phyloP scores from a whole-genome alignment of 768 basidiomycete species.

The Omphalotus guepiniiformis region DNA sequence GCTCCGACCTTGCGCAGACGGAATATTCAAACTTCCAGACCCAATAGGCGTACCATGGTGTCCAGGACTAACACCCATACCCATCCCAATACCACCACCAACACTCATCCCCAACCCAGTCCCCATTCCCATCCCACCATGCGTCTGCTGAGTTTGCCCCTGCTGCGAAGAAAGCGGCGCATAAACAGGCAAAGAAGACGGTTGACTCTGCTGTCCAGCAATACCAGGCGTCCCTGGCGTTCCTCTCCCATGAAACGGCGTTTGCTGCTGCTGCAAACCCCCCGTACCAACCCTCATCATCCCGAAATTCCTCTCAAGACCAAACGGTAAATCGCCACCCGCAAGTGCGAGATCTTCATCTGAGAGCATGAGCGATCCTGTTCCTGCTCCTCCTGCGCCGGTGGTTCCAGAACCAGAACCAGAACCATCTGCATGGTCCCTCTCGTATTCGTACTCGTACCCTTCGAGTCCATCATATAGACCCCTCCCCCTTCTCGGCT shows the following conservation, averaged over 20 bases:
- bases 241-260: too few species aligned
- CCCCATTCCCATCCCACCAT: conserved; percentile 39
- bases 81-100: not conserved
- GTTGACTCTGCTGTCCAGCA: conserved; percentile 61
- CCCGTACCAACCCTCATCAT: conserved; percentile 57
- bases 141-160: conserved; percentile 58
- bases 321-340: conserved; percentile 42
- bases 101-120: not conserved
- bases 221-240: too few species aligned
- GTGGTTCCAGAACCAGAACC: not conserved
- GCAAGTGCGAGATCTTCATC: conserved; percentile 70
- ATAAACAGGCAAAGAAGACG: conserved; percentile 74
- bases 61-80: not conserved
- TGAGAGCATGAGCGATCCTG: conserved; percentile 62
- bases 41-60: not conserved
- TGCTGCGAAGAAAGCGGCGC: conserved; percentile 62
- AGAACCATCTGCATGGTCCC: not conserved
- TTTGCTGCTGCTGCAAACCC: too few species aligned
- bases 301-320: conserved; percentile 33
- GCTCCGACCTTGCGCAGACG: too few species aligned
- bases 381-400: conserved; percentile 23
- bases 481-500: conserved; percentile 62
- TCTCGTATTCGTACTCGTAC: conserved; percentile 7
- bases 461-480: conserved; percentile 23
- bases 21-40: not conserved